These are phyloP conservation scores for Silene conica DNA, from an alignment of 148 eudicot species.

Conservation along the genomic window DNA sequence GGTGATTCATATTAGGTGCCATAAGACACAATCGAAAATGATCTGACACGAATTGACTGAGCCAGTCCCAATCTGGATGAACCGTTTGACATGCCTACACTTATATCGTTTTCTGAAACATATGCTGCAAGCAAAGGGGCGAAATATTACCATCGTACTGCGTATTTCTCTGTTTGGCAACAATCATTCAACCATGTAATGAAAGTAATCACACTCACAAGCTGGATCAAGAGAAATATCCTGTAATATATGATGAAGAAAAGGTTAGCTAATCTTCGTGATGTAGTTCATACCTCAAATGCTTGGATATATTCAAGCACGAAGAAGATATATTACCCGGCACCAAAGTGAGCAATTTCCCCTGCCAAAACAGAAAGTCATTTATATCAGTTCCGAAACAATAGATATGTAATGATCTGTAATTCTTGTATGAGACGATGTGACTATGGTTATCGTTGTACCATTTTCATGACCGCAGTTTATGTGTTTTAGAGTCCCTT, in stretches of 20 bases:
- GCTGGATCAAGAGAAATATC: constrained; percentile 74
- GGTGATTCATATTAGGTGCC: too few relatives aligned
- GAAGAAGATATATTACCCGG: constrained; percentile 44
- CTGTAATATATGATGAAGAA: constrained; percentile 37
- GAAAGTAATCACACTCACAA: constrained; percentile 79
- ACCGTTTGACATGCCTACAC: not conserved
- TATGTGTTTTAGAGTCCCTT: too few relatives aligned
- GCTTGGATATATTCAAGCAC: not conserved
- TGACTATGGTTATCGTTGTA: too few relatives aligned
- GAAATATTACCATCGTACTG: constrained; percentile 55
- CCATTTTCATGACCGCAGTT: too few relatives aligned
- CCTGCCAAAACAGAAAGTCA: constrained; percentile 41
- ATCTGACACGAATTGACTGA: not conserved
- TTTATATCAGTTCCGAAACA: not conserved
- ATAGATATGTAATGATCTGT: not conserved
- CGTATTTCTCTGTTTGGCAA: constrained; percentile 54
- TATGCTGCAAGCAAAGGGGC: not conserved
- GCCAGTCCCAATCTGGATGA: not conserved
- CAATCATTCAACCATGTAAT: constrained; percentile 69
- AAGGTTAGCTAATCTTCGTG: not conserved
- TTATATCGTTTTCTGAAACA: not conserved
- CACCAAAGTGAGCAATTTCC: constrained; percentile 82
- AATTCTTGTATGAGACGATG: not conserved
- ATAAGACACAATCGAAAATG: too few relatives aligned
- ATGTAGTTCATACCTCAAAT: not conserved